phyloP scores from a whole-genome alignment of 345 rosid species.

The Brassica carinata region DNA sequence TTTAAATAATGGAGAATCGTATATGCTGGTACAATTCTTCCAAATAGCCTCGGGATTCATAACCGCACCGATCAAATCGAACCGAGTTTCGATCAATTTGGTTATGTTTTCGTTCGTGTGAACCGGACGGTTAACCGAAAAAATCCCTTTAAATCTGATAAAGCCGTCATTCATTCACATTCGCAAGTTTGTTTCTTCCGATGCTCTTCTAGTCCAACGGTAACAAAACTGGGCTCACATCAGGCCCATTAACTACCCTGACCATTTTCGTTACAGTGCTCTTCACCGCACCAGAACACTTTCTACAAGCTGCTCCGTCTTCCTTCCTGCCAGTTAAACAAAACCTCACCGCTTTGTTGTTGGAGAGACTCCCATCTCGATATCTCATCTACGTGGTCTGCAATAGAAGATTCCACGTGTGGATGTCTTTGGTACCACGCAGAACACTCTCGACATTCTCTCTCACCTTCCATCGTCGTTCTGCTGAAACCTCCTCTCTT shows the following conservation, averaged over 20 bases:
- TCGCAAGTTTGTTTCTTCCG: not conserved
- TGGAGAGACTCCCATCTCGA: not conserved
- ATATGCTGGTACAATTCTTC: not conserved
- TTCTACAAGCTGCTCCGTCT: not conserved
- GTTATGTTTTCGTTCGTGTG: not conserved
- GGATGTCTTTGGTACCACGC: conserved; percentile 47
- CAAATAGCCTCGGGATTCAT: not conserved
- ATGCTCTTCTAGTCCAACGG: not conserved
- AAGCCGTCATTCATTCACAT: too few species aligned
- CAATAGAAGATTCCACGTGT: conserved; percentile 29
- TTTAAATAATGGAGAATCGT: too few species aligned
- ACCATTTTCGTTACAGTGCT: not conserved
- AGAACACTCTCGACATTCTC: conserved; percentile 39
- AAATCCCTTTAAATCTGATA: too few species aligned
- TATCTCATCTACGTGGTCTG: not conserved
- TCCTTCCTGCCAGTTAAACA: conserved; percentile 1
- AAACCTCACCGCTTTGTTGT: not conserved
- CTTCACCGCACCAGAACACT: conserved; percentile 11
- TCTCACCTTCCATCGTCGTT: too few species aligned
- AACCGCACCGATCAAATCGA: not conserved
- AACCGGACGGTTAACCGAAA: too few species aligned
- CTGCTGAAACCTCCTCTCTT: not conserved
- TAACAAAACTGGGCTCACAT: not conserved
- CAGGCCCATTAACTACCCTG: not conserved
- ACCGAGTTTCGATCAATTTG: not conserved